phyloP scores from a whole-genome alignment of 2,329 filamentous ascomycete genomes.

The Botrytis medusae region DNA sequence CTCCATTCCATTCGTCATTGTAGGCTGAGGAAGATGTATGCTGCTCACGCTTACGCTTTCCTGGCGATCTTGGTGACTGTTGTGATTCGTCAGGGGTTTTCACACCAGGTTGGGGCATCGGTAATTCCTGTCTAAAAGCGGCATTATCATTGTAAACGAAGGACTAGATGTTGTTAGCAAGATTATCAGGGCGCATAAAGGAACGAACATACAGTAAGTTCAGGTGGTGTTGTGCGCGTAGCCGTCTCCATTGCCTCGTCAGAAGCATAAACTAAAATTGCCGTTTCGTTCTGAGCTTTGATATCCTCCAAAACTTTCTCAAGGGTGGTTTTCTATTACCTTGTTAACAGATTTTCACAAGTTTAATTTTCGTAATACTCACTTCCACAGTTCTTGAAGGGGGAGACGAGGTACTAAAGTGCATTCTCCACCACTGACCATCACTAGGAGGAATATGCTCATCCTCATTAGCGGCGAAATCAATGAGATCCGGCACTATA shows the following conservation, averaged over 20 bases:
- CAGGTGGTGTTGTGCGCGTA: slow-evolving; percentile 41
- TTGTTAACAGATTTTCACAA: slow-evolving; percentile 7
- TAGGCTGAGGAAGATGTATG: slow-evolving; percentile 22
- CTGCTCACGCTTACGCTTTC: slow-evolving; percentile 36
- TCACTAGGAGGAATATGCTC: slow-evolving; percentile 29
- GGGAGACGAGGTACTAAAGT: slow-evolving; percentile 44
- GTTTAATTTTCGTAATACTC: slow-evolving; percentile 28
- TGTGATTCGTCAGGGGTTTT: slow-evolving; percentile 17
- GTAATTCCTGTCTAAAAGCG: slow-evolving; percentile 52
- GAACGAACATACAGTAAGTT: slow-evolving; percentile 41
- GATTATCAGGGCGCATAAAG: background rate
- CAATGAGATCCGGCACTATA: slow-evolving; percentile 45
- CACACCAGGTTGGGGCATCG: background rate
- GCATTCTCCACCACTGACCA: slow-evolving; percentile 59
- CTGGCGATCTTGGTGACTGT: slow-evolving; percentile 25
- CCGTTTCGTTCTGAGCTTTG: slow-evolving; percentile 49
- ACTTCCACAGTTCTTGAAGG: slow-evolving; percentile 53
- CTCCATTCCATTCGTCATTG: slow-evolving; percentile 17
- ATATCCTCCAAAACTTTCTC: slow-evolving; percentile 49
- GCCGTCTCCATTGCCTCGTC: slow-evolving; percentile 46
- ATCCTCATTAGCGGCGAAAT: slow-evolving; percentile 43
- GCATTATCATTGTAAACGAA: slow-evolving; percentile 55
- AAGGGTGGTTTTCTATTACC: slow-evolving; percentile 48
- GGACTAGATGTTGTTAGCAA: slow-evolving; percentile 39
- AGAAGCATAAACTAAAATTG: slow-evolving; percentile 55